phyloP scores from a whole-genome alignment of 495 filamentous ascomycete species.

The Usnea hakonensis region DNA sequence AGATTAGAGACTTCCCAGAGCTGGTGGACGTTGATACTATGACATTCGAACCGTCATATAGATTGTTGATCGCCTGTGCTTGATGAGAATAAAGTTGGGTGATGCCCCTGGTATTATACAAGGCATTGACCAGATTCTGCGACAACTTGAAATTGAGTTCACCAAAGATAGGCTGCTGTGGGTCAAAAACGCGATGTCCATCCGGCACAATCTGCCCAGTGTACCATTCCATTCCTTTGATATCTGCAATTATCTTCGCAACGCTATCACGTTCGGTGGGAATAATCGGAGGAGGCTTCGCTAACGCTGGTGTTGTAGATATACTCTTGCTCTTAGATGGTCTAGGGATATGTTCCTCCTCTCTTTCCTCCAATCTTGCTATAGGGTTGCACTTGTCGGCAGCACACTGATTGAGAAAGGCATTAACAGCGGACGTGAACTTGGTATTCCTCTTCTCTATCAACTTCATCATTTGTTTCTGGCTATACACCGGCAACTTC shows the following conservation, averaged over 20 bases:
- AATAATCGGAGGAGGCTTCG: slow-evolving; percentile 53
- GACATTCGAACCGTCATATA: slow-evolving; percentile 77
- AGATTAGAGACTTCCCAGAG: slow-evolving; percentile 94
- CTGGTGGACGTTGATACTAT: slow-evolving; percentile 93
- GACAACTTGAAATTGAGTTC: slow-evolving; percentile 80
- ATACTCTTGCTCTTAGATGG: slow-evolving; percentile 42
- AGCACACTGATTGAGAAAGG: slow-evolving; percentile 67
- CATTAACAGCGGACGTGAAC: slow-evolving; percentile 69
- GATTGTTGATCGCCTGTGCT: slow-evolving; percentile 84
- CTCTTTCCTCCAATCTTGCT: slow-evolving; percentile 45
- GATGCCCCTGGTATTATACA: slow-evolving; percentile 85
- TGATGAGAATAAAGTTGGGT: slow-evolving; percentile 89
- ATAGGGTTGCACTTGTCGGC: slow-evolving; percentile 61
- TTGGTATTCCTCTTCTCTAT: slow-evolving; percentile 90
- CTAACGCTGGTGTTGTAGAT: slow-evolving; percentile 36
- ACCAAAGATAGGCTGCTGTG: slow-evolving; percentile 74
- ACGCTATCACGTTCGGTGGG: slow-evolving; percentile 77
- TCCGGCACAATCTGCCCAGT: slow-evolving; percentile 88
- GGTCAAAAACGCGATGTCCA: slow-evolving; percentile 86
- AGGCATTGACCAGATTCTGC: slow-evolving; percentile 84
- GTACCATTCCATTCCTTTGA: slow-evolving; percentile 79
- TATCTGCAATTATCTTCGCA: slow-evolving; percentile 75
- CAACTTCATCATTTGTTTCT: slow-evolving; percentile 80
- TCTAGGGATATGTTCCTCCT: slow-evolving; percentile 42
- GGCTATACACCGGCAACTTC: slow-evolving; percentile 89